Evolutionary conservation across 2,329 filamentous ascomycete genomes (phyloP), one percentile per base, ranked within the genome.

Genomic region (Trichophyton mentagrophytes): DNA sequence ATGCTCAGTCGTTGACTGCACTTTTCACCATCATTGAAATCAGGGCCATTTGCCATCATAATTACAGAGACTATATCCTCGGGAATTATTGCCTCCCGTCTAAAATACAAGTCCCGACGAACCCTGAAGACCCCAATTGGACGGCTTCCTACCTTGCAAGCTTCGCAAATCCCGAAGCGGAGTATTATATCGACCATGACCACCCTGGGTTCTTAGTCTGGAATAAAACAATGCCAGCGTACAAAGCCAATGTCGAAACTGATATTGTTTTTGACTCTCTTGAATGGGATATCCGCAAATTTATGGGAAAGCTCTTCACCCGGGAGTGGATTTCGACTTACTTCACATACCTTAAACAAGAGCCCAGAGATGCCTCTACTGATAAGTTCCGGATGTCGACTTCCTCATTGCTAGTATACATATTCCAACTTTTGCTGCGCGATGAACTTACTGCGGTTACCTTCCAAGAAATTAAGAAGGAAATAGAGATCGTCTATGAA

Each of bases 131-230:
- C 66, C 80, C 85, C 0, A 78, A 82, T 7, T 96, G 89, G 80
- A 99, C 93, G 0, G 73, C 85, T 60, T 82, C 85, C 25, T 95
- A 90, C 69, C 78, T 99, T 0, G 80, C 84, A 1, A 81, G 83
- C 22, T 99, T 99, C 71, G 85, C 85, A 8, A 81, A 87, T 56
- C 85, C 87, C 4, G 85, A 85, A 36, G 86, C 89, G 0, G 85
- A 95, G 64, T 96, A 95, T 72, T 95, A 91, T 71, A 85, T 97
- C 53, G 93, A 99, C 70, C 83, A 85, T 60, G 92, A 97, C 70
- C 88, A 95, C 70, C 90, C 92, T 3, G 93, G 93, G 36, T 99
- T 95, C 95, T 80, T 99, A 17, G 90, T 95, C 0, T 99, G 93
- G 93, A 88, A 87, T 59, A 89, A 93, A 73, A 84, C 81, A 36